These are phyloP conservation scores for Onygena corvina DNA, from an alignment of 2,329 filamentous ascomycete species.

Conservation along the genomic window DNA sequence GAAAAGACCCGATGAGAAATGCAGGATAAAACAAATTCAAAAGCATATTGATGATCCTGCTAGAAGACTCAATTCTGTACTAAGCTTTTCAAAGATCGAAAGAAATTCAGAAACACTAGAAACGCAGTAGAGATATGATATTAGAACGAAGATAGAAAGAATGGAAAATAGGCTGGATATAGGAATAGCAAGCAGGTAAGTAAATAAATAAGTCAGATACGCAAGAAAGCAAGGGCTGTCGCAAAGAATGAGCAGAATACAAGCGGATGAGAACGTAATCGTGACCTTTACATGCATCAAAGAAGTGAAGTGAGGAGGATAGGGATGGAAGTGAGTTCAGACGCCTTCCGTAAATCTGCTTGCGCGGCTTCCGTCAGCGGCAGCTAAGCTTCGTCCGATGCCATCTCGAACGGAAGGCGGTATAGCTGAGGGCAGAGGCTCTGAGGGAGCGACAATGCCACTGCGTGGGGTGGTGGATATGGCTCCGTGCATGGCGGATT, in stretches of 20 bases:
- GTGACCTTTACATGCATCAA: background rate
- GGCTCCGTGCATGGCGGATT: slow-evolving; percentile 18
- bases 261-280: background rate
- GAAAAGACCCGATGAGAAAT: background rate
- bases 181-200: background rate
- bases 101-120: slow-evolving; percentile 5
- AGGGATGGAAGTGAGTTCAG: slow-evolving; percentile 13
- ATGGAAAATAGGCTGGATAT: too few relatives aligned
- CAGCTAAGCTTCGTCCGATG: slow-evolving; percentile 33
- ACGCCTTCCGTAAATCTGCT: slow-evolving; percentile 34
- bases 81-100: slow-evolving; percentile 4
- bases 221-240: background rate
- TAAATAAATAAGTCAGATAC: background rate
- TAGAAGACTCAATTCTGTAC: background rate
- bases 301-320: background rate
- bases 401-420: slow-evolving; percentile 26
- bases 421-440: slow-evolving; percentile 21
- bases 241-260: background rate
- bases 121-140: background rate
- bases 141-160: background rate
- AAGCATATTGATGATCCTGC: background rate
- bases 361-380: slow-evolving; percentile 35
- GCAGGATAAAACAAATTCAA: background rate
- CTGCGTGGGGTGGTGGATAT: slow-evolving; percentile 13
- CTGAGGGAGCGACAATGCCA: slow-evolving; percentile 15